These are phyloP conservation scores for Globisporangium camurandrum DNA, from an alignment of 352 stramenopile species.

Conservation along the genomic window DNA sequence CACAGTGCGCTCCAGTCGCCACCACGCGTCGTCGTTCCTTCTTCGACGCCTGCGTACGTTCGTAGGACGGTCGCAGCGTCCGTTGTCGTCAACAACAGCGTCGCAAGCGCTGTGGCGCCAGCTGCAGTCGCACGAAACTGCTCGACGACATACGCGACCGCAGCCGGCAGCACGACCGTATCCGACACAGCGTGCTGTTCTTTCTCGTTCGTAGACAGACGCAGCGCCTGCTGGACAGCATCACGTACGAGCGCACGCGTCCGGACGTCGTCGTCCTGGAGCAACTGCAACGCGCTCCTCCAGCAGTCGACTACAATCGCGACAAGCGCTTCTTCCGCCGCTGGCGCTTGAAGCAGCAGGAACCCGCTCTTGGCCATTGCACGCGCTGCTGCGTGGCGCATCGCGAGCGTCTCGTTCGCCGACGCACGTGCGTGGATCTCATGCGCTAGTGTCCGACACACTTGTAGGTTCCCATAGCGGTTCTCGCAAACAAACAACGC, in stretches of 20 bases:
- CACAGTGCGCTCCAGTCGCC: slow-evolving; percentile 52
- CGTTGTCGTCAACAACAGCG: slow-evolving; percentile 27
- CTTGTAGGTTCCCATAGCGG: background rate
- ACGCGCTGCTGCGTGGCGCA: slow-evolving; percentile 50
- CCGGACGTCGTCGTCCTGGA: slow-evolving; percentile 63
- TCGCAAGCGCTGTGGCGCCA: slow-evolving; percentile 18
- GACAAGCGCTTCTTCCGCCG: background rate
- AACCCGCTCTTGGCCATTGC: slow-evolving; percentile 41
- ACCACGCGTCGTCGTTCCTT: slow-evolving; percentile 25
- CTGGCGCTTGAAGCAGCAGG: slow-evolving; percentile 13
- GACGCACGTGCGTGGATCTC: slow-evolving; percentile 37
- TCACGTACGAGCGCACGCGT: slow-evolving; percentile 22
- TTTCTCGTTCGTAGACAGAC: background rate
- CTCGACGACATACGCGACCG: slow-evolving; percentile 36
- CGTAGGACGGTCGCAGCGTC: slow-evolving; percentile 32
- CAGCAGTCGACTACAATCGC: slow-evolving; percentile 39
- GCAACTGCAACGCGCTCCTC: slow-evolving; percentile 44
- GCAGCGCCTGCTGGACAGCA: slow-evolving; percentile 31
- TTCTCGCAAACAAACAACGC: slow-evolving; percentile 25
- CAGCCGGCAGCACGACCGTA: slow-evolving; percentile 43
- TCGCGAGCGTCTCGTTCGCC: slow-evolving; percentile 45
- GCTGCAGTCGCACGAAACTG: slow-evolving; percentile 24
- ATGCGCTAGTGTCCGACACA: slow-evolving; percentile 18
- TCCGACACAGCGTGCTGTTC: slow-evolving; percentile 25
- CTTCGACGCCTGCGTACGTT: slow-evolving; percentile 30